phyloP scores from a whole-genome alignment of 1,284 basidiomycete species.

The Calocybe gambosa region DNA sequence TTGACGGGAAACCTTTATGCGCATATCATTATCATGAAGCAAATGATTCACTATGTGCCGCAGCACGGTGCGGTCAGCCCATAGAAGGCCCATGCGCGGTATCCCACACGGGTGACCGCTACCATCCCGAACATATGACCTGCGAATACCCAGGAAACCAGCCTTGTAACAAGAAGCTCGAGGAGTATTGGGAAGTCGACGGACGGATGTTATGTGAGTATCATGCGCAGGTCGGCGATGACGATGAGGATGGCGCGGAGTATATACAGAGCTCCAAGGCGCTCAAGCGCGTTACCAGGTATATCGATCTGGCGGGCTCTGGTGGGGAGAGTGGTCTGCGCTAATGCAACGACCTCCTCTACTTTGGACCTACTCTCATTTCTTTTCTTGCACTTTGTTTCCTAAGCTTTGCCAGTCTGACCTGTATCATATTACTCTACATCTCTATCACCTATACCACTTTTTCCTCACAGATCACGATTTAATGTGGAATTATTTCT shows the following conservation, averaged over 20 bases:
- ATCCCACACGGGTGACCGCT: slow-evolving; percentile 68
- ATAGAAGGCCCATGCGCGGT: slow-evolving; percentile 90
- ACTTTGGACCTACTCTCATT: not conserved
- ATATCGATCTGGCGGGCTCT: slow-evolving; percentile 47
- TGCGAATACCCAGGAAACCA: slow-evolving; percentile 57
- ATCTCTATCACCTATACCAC: not conserved
- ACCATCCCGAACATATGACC: slow-evolving; percentile 80
- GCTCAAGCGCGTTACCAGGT: slow-evolving; percentile 59
- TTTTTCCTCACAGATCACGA: not conserved
- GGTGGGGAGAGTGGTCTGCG: slow-evolving; percentile 9
- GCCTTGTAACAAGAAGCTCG: slow-evolving; percentile 53
- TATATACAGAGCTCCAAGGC: slow-evolving; percentile 38
- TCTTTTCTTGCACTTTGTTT: not conserved
- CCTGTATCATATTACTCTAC: not conserved
- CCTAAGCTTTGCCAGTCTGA: not conserved
- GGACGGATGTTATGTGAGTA: slow-evolving; percentile 77
- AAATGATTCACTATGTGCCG: slow-evolving; percentile 80
- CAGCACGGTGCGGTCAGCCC: slow-evolving; percentile 72
- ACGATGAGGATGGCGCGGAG: slow-evolving; percentile 26
- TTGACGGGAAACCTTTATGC: slow-evolving; percentile 81
- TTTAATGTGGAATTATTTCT: not conserved
- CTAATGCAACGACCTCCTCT: slow-evolving; percentile 2
- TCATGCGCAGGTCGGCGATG: slow-evolving; percentile 44
- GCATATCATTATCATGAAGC: slow-evolving; percentile 87
- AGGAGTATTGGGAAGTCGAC: slow-evolving; percentile 84